A percentile compares a stretch with the other conserved stretches of the same genome.
These are phyloP conservation scores for Globisporangium spiculum DNA, from an alignment of 352 stramenopile genomes.

Conservation along the genomic window DNA sequence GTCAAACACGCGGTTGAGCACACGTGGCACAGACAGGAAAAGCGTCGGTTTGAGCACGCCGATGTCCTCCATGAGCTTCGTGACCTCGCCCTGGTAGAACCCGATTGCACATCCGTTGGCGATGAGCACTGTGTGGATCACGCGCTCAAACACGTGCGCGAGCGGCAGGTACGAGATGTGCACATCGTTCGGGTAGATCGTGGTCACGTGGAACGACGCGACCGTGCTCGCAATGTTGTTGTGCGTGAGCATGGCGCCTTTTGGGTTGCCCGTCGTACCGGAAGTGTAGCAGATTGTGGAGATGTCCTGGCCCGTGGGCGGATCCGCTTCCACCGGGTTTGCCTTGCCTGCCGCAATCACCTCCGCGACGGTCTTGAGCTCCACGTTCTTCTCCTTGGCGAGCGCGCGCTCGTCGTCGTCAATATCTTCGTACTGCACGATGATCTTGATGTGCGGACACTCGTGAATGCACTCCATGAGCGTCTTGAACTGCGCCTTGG, in stretches of 20 bases:
- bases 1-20: conserved; percentile 96
- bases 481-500: conserved; percentile 47
- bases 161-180: conserved; percentile 94
- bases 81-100: conserved; percentile 90
- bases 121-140: conserved; percentile 55
- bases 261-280: conserved; percentile 70
- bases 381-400: conserved; percentile 32
- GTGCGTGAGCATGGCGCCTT: conserved; percentile 68
- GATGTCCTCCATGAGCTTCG: conserved; percentile 91
- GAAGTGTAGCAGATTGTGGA: conserved; percentile 91
- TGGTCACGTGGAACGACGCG: conserved; percentile 7
- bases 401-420: conserved; percentile 28
- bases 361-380: conserved; percentile 41
- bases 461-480: conserved; percentile 46
- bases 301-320: conserved; percentile 65
- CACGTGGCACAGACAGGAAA: conserved; percentile 90
- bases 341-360: conserved; percentile 36
- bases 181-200: conserved; percentile 23
- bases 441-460: conserved; percentile 46
- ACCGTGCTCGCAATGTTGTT: conserved; percentile 32
- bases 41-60: conserved; percentile 87
- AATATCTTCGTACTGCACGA: conserved; percentile 56
- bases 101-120: conserved; percentile 78
- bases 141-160: conserved; percentile 92
- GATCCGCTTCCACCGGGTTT: conserved; percentile 45